Evolutionary conservation across 2,329 filamentous ascomycete genomes (phyloP), one percentile per base, ranked within the genome.

Genomic region (Alternaria sp.): DNA sequence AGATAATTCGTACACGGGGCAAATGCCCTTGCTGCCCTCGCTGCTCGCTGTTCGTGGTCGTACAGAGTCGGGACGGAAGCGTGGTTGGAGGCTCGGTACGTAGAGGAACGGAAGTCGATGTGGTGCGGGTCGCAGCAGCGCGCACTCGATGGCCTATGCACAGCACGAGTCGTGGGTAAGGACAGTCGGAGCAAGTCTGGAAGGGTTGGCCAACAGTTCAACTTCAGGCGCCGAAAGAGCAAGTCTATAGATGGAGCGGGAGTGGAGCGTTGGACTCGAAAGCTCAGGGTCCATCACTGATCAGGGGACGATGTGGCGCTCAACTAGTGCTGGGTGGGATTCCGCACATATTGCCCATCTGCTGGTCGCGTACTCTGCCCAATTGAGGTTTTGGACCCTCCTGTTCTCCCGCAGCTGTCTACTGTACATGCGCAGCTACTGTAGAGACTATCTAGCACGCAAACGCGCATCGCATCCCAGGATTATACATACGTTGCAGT

Each of bases 1-100:
- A 73, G 68, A 64, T 64, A 73, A 67, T 45, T 70, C 61, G 67
- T 76, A 77, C 72, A 76, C 67, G 51, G 72, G 70, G 71, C 69
- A 59, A 61, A 61, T 57, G 72, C 71, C 72, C 70, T 70, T 57
- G 61, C 47, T 67, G 60, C 54, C 66, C 66, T 70, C 57, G 64
- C 50, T 67, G 64, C 36, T 44, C 61, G 62, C 54, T 68, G 64
- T 54, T 62, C 62, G 67, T 60, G 59, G 56, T 65, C 61, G 49
- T 71, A 64, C 63, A 63, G 58, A 63, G 60, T 55, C 59, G 45
- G 52, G 51, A 45, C 52, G 51, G 52, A 57, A 51, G 55, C 46
- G 65, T 61, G 62, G 69, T 47, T 65, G 68, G 62, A 61, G 51
- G 44, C 21, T 54, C 54, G 59, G 58, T 44, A 52, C 32, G 62